Evolutionary conservation across 345 rosid species (phyloP).

Genomic region (Crucihimalaya himalaica): DNA sequence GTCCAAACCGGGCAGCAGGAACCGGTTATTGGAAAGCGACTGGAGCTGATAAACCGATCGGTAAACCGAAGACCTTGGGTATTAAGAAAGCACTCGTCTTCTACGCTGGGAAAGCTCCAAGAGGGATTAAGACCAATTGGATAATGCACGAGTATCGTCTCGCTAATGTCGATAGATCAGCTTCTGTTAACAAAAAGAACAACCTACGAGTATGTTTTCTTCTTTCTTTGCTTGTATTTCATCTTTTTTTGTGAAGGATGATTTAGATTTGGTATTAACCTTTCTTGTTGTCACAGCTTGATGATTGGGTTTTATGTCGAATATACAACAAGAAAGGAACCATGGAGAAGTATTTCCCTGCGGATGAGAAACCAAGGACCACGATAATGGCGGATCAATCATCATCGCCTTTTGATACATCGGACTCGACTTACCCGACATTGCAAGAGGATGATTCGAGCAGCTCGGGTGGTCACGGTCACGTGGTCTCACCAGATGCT

Average conservation of each 20-base stretch:
- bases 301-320: conserved; percentile 88
- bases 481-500: conserved; percentile 59
- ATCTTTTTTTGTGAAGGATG: background rate
- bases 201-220: conserved; percentile 60
- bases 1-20: conserved; percentile 93
- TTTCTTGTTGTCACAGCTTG: conserved; percentile 52
- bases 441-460: conserved; percentile 68
- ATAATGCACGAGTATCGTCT: conserved; percentile 98
- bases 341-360: conserved; percentile 54
- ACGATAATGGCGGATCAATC: conserved; percentile 23
- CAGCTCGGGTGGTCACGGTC: conserved; percentile 83
- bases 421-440: conserved; percentile 62
- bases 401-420: conserved; percentile 48
- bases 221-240: background rate
- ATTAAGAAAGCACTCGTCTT: conserved; percentile 90
- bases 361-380: conserved; percentile 33
- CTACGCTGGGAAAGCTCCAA: conserved; percentile 90
- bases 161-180: conserved; percentile 81
- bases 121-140: conserved; percentile 89
- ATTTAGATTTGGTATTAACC: conserved; percentile 5
- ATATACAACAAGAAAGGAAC: conserved; percentile 88
- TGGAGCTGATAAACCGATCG: conserved; percentile 92
- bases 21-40: conserved; percentile 95
- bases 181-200: conserved; percentile 54
- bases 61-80: conserved; percentile 75